Evolutionary conservation across 148 eudicot species (phyloP).

Genomic region (Vaccinium vitisidaea): DNA sequence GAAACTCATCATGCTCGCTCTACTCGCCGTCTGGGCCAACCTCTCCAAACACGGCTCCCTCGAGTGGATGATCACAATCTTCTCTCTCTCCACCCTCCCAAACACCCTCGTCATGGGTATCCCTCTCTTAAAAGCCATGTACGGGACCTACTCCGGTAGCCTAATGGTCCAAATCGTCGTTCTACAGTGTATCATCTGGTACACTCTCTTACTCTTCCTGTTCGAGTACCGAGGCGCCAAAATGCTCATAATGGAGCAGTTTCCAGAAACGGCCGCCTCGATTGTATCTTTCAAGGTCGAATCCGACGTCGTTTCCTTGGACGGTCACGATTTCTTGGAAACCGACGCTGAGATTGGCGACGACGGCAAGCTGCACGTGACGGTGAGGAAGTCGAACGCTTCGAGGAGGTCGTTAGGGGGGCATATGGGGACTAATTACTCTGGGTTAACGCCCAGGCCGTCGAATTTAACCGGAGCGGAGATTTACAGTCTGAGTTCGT

Average conservation of each 20-base stretch:
- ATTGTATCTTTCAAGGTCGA: slow-evolving; percentile 82
- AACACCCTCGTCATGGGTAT: slow-evolving; percentile 87
- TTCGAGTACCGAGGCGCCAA: slow-evolving; percentile 80
- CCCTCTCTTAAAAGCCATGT: slow-evolving; percentile 72
- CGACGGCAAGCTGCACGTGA: slow-evolving; percentile 82
- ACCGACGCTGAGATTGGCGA: slow-evolving; percentile 76
- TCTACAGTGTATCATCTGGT: slow-evolving; percentile 76
- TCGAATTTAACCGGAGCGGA: slow-evolving; percentile 90
- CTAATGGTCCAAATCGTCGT: slow-evolving; percentile 80
- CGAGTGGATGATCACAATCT: slow-evolving; percentile 73
- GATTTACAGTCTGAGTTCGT: slow-evolving; percentile 84
- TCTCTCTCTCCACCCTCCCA: slow-evolving; percentile 67
- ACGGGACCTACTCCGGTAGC: slow-evolving; percentile 48
- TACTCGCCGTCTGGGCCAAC: slow-evolving; percentile 51
- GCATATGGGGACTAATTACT: slow-evolving; percentile 23
- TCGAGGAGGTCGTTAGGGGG: slow-evolving; percentile 58
- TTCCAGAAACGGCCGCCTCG: slow-evolving; percentile 82
- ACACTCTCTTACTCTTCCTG: slow-evolving; percentile 57
- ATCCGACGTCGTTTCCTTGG: slow-evolving; percentile 76
- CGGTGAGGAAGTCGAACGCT: slow-evolving; percentile 73
- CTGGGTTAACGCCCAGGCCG: slow-evolving; percentile 58
- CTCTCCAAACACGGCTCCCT: slow-evolving; percentile 49
- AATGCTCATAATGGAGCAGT: slow-evolving; percentile 73
- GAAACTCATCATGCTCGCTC: slow-evolving; percentile 51
- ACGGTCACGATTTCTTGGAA: slow-evolving; percentile 71